Evolutionary conservation across 1,284 basidiomycete genomes (phyloP), one percentile per base, ranked within the genome.

Genomic region (Cryptococcus sp.): DNA sequence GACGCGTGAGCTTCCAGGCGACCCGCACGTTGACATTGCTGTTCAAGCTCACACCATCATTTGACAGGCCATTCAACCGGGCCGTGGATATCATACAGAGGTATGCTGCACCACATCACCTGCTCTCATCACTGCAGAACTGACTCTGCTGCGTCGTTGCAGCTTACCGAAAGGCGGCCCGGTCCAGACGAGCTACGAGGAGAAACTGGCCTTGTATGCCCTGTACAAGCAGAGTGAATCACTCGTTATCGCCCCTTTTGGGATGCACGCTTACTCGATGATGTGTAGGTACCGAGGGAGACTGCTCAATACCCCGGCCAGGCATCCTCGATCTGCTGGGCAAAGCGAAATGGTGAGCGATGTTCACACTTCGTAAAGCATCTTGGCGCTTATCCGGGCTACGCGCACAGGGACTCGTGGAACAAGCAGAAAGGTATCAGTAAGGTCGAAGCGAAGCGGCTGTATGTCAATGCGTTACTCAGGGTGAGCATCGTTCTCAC

Each of bases 171-270:
- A 95, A 81, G 90, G 88, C 11, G 93, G 95, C 0, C 92, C 93
- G 44, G 94, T 97, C 66, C 93, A 97, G 79, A 97, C 94, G 0
- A 91, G 87, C 55, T 98, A 97, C 77, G 94, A 97, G 69, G 94
- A 97, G 77, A 98, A 98, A 77, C 81, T 98, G 10, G 86, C 87
- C 16, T 91, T 98, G 84, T 98, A 98, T 76, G 92, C 91, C 87
- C 81, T 93, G 69, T 94, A 91, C 78, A 94, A 94, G 78, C 92
- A 95, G 86, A 90, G 91, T 93, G 50, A 47, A 76, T 8, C 45
- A 20, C 17, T 15, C 50, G n/a, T 39, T 16, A 8, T 44, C 23
- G 20, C 25, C 42, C 27, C 45, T 20, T 23, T 39, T 10, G 0
- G 10, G 10, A 50, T n/a, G 27, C 27, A 20, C 46, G 53, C 22